Conservation (phyloP, 306 rosid genomes). For the Benincasa hispida region DNA sequence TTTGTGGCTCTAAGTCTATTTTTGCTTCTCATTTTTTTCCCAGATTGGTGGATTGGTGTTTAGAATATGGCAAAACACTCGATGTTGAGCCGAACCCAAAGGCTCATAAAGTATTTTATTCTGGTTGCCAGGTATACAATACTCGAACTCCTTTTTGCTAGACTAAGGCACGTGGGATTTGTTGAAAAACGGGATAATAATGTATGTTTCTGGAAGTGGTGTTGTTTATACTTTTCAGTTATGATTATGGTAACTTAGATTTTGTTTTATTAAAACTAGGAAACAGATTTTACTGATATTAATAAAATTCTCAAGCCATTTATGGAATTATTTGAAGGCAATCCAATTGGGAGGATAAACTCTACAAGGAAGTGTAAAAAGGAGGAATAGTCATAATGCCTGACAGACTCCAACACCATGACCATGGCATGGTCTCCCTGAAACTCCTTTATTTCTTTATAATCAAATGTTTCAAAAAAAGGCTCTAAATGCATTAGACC, state of each 20-base stretch:
- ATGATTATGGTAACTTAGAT: not conserved
- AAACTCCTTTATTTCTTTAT: too few species aligned
- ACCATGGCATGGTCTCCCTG: too few species aligned
- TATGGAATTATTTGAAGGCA: too few species aligned
- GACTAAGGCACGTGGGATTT: not conserved
- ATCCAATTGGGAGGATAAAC: too few species aligned
- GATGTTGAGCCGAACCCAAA: constrained; percentile 42
- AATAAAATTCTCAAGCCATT: too few species aligned
- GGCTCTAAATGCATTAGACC: too few species aligned
- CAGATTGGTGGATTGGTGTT: constrained; percentile 74
- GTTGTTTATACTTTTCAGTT: not conserved
- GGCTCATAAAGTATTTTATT: constrained; percentile 59
- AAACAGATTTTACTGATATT: too few species aligned
- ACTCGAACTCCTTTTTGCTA: not conserved
- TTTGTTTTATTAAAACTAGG: not conserved
- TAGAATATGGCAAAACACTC: constrained; percentile 30
- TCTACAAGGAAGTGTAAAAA: too few species aligned
- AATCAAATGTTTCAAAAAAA: too few species aligned
- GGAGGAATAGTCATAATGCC: too few species aligned
- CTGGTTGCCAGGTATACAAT: constrained; percentile 72
- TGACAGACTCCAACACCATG: too few species aligned
- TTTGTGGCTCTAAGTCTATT: not conserved
- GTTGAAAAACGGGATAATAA: not conserved
- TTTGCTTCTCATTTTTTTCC: not conserved
- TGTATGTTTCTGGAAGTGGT: not conserved